These are phyloP conservation scores for Curvularia verruculosa DNA, from an alignment of 2,329 filamentous ascomycete species.

Conservation along the genomic window DNA sequence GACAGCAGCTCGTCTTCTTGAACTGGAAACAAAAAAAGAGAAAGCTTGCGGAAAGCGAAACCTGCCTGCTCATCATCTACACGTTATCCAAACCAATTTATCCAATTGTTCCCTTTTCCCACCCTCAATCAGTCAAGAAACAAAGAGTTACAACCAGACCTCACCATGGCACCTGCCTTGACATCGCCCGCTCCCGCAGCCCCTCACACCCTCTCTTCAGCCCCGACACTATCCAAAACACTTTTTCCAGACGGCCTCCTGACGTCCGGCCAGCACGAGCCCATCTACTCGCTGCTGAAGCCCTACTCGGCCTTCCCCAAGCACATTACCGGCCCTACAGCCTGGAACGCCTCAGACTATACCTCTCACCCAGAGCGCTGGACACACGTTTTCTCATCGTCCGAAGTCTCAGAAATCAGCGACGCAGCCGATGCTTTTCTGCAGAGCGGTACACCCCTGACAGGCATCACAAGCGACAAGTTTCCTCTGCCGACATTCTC, in stretches of 20 bases:
- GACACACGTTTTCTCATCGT: conserved; percentile 71
- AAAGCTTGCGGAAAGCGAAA: background rate
- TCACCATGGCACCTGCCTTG: conserved; percentile 50
- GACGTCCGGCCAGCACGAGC: conserved; percentile 74
- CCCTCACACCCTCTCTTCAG: conserved; percentile 45
- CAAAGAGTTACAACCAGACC: background rate
- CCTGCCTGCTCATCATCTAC: background rate
- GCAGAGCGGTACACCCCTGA: conserved; percentile 67
- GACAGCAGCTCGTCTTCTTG: background rate
- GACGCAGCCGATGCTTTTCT: conserved; percentile 72
- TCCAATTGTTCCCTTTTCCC: background rate
- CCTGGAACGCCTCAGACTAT: conserved; percentile 74
- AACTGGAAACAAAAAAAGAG: background rate
- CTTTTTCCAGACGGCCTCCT: conserved; percentile 70
- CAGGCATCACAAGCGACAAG: conserved; percentile 71
- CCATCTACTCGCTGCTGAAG: conserved; percentile 67
- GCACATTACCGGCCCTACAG: conserved; percentile 72
- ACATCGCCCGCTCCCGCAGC: conserved; percentile 46
- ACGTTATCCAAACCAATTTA: background rate
- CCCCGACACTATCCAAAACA: conserved; percentile 48
- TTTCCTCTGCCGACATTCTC: conserved; percentile 67
- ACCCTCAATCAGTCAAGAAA: background rate
- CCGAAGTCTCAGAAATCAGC: conserved; percentile 72
- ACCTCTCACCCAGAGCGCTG: conserved; percentile 68
- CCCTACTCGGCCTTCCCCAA: conserved; percentile 74